phyloP scores from a whole-genome alignment of 192 early-diverging fungal species.

The Coemansia brasiliensis region DNA sequence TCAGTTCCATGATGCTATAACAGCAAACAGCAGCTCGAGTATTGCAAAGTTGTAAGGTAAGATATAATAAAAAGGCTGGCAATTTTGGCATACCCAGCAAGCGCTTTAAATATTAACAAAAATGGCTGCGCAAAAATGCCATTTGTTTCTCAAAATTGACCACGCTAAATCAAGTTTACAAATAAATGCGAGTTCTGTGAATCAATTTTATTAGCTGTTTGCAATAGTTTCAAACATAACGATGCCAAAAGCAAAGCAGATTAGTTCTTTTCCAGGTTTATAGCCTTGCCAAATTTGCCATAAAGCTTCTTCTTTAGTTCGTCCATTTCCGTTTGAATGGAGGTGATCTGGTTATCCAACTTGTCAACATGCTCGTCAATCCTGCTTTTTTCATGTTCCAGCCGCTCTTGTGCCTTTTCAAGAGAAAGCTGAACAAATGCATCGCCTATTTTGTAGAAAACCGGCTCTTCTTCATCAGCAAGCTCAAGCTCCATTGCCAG shows the following conservation, averaged over 20 bases:
- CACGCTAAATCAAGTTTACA: too few species aligned
- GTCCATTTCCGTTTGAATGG: conserved; percentile 72
- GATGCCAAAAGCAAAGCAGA: neutral
- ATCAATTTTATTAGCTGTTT: too few species aligned
- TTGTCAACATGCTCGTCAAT: conserved; percentile 63
- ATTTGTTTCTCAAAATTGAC: too few species aligned
- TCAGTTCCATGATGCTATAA: too few species aligned
- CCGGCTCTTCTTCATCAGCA: conserved; percentile 81
- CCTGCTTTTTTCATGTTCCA: conserved; percentile 64
- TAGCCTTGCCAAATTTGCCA: conserved; percentile 89
- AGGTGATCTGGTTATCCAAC: conserved; percentile 65
- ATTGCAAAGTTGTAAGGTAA: too few species aligned
- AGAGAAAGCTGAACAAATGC: conserved; percentile 76
- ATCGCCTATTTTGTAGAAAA: conserved; percentile 86
- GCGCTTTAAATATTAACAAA: neutral
- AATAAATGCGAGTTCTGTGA: too few species aligned
- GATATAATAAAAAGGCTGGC: too few species aligned
- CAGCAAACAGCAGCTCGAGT: too few species aligned
- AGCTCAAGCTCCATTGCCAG: conserved; percentile 90
- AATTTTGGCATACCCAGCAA: neutral
- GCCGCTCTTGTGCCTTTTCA: conserved; percentile 69
- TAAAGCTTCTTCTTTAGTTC: conserved; percentile 86
- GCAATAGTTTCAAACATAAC: too few species aligned
- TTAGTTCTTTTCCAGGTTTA: conserved; percentile 89
- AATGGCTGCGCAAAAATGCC: too few species aligned